Percentiles rank a stretch among this genome's conserved stretches.
Evolutionary conservation across 1,284 basidiomycete genomes (phyloP).

Genomic region (Trametes pubescens): DNA sequence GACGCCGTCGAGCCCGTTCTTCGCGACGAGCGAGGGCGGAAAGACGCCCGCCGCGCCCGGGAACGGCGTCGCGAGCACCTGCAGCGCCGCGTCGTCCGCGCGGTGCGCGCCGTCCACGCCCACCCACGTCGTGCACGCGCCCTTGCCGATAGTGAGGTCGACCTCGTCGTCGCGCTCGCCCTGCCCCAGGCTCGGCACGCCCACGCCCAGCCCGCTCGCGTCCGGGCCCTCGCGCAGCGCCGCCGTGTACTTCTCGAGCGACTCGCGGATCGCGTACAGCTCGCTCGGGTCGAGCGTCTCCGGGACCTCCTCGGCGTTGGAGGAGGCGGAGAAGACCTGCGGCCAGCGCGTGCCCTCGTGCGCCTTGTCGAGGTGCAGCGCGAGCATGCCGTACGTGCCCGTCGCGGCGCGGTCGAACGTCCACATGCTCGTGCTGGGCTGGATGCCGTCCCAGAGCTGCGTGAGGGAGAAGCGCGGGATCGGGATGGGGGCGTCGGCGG

Average conservation of each 20-base stretch:
- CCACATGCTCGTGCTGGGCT: conserved; percentile 81
- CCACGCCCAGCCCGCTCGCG: conserved; percentile 60
- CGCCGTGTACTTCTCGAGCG: conserved; percentile 85
- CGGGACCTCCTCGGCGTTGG: conserved; percentile 69
- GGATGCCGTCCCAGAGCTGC: conserved; percentile 80
- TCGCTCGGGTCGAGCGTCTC: conserved; percentile 91
- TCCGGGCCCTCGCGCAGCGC: conserved; percentile 65
- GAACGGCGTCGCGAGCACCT: conserved; percentile 67
- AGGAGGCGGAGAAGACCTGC: conserved; percentile 69
- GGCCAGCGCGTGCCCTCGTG: conserved; percentile 86
- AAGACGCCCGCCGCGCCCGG: conserved; percentile 51
- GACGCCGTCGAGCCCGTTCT: conserved; percentile 85
- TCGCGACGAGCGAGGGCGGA: conserved; percentile 67
- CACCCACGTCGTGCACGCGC: conserved; percentile 71
- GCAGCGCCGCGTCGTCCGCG: conserved; percentile 51
- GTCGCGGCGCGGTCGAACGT: conserved; percentile 85
- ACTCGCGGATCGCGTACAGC: conserved; percentile 79
- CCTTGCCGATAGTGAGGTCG: conserved; percentile 73
- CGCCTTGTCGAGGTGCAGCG: conserved; percentile 87
- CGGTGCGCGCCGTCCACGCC: conserved; percentile 54
- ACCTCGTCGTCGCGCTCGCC: conserved; percentile 89
- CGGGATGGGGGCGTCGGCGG: conserved; percentile 36
- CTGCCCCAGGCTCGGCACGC: conserved; percentile 78
- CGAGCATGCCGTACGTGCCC: conserved; percentile 70
- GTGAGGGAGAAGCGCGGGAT: conserved; percentile 70